These are phyloP conservation scores for Kluyveromyces sp. DNA, from an alignment of 1,139 yeast genomes.

Conservation along the genomic window DNA sequence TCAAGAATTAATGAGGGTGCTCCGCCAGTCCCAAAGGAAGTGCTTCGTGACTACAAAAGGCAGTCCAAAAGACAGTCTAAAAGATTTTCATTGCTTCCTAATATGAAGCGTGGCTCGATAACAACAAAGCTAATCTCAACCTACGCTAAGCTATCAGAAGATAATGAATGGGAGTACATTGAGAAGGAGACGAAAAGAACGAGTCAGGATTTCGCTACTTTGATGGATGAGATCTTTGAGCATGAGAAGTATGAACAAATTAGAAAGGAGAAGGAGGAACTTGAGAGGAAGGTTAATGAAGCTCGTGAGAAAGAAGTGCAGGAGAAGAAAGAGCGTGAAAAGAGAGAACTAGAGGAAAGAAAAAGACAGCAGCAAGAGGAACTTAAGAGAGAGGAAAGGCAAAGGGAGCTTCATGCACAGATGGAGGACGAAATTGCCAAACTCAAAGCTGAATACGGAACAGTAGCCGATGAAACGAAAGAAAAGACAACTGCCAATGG, in stretches of 20 bases:
- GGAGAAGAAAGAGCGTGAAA: conserved; percentile 37
- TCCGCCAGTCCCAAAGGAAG: conserved; percentile 34
- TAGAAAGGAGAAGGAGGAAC: conserved; percentile 45
- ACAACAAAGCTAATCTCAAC: conserved; percentile 63
- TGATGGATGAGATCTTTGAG: conserved; percentile 69
- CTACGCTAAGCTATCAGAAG: conserved; percentile 63
- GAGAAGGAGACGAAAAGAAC: conserved; percentile 71
- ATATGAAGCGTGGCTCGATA: conserved; percentile 57
- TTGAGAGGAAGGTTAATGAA: conserved; percentile 39
- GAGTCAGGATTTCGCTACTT: conserved; percentile 67
- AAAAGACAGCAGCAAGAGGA: conserved; percentile 14
- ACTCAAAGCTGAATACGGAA: conserved; percentile 20
- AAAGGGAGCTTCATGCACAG: conserved; percentile 17
- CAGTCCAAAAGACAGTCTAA: conserved; percentile 30
- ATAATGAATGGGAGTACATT: conserved; percentile 62
- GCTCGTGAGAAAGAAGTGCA: conserved; percentile 44
- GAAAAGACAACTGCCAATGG: conserved; percentile 16
- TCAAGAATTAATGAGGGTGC: conserved; percentile 20
- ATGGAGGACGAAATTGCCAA: conserved; percentile 25
- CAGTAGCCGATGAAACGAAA: conserved; percentile 9
- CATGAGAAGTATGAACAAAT: conserved; percentile 53
- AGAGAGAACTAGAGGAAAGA: conserved; percentile 16
- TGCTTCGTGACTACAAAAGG: conserved; percentile 28
- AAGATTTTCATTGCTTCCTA: conserved; percentile 35
- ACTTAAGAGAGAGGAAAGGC: conserved; percentile 10